A percentile compares a stretch with the other conserved stretches of the same genome.
Conservation (phyloP, 208 protist species). For the Leishmania tarentolae region DNA sequence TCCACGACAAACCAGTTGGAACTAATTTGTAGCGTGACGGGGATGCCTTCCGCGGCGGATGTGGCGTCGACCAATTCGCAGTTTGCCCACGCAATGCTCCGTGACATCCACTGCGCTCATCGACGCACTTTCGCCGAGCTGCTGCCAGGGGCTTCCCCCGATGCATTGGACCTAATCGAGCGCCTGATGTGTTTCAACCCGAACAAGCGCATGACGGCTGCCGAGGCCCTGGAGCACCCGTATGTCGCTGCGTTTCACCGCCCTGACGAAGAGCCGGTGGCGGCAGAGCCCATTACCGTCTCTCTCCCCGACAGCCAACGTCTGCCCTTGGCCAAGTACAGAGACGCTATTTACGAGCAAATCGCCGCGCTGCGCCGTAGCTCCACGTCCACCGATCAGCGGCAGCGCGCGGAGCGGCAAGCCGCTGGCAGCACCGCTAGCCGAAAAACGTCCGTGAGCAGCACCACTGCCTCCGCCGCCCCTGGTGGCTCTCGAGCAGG, state of each 20-base stretch:
- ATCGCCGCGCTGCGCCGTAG: conserved; percentile 61
- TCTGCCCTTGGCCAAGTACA: conserved; percentile 93
- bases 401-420: conserved; percentile 12
- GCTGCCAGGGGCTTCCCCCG: conserved; percentile 90
- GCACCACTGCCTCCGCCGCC: conserved; percentile 9
- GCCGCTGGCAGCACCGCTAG: conserved; percentile 13
- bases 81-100: conserved; percentile 95
- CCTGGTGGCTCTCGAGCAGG: conserved; percentile 5
- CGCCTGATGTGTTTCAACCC: conserved; percentile 97
- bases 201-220: conserved; percentile 92
- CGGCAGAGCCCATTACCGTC: conserved; percentile 85
- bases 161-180: conserved; percentile 94
- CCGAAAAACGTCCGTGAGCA: conserved; percentile 21
- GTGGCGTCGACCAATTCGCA: conserved; percentile 94
- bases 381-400: conserved; percentile 15
- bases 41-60: conserved; percentile 87
- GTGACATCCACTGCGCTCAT: conserved; percentile 73
- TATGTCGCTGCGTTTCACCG: conserved; percentile 94
- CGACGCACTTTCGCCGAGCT: conserved; percentile 81
- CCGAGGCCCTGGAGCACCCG: conserved; percentile 93
- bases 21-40: conserved; percentile 94
- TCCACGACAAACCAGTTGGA: conserved; percentile 98
- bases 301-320: conserved; percentile 95
- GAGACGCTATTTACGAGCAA: conserved; percentile 91
- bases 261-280: conserved; percentile 81